These are phyloP conservation scores for Colletotrichum coccodes DNA, from an alignment of 2,329 filamentous ascomycete genomes.

Conservation along the genomic window DNA sequence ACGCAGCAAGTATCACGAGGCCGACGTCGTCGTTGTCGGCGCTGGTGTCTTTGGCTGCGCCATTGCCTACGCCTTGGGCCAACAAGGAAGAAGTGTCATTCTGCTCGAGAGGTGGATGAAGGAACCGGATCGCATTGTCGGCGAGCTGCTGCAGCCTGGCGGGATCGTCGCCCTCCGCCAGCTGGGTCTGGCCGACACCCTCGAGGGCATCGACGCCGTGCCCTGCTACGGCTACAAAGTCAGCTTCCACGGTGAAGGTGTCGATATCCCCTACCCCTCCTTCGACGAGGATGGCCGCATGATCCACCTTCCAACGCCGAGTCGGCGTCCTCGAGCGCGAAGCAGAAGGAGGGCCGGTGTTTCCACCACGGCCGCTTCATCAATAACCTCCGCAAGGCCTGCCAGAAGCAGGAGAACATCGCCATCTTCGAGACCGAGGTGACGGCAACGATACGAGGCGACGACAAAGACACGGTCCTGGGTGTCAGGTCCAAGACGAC, in stretches of 20 bases:
- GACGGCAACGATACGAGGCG: slow-evolving; percentile 77
- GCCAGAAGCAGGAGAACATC: slow-evolving; percentile 81
- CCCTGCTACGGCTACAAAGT: slow-evolving; percentile 88
- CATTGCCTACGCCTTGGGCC: slow-evolving; percentile 83
- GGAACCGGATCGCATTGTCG: slow-evolving; percentile 95
- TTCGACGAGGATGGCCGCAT: slow-evolving; percentile 57
- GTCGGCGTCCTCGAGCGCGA: slow-evolving; percentile 34
- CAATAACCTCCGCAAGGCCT: slow-evolving; percentile 80
- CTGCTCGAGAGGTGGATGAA: slow-evolving; percentile 89
- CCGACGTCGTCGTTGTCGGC: slow-evolving; percentile 91
- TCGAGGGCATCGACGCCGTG: slow-evolving; percentile 90
- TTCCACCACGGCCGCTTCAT: slow-evolving; percentile 98
- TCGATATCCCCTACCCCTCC: slow-evolving; percentile 82
- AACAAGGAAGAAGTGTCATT: slow-evolving; percentile 90
- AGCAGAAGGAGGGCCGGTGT: slow-evolving; percentile 72
- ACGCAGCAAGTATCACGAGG: slow-evolving; percentile 67
- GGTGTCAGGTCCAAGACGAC: slow-evolving; percentile 82
- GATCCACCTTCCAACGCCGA: slow-evolving; percentile 20
- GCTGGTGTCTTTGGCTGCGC: slow-evolving; percentile 92
- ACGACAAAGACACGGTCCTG: slow-evolving; percentile 76
- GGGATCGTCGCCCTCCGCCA: slow-evolving; percentile 84
- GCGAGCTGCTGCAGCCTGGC: slow-evolving; percentile 93
- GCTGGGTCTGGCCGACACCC: slow-evolving; percentile 82
- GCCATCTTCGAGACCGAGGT: slow-evolving; percentile 92
- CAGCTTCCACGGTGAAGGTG: slow-evolving; percentile 79